phyloP scores from a whole-genome alignment of 2,329 filamentous ascomycete genomes.

The Metarhizium sp. region DNA sequence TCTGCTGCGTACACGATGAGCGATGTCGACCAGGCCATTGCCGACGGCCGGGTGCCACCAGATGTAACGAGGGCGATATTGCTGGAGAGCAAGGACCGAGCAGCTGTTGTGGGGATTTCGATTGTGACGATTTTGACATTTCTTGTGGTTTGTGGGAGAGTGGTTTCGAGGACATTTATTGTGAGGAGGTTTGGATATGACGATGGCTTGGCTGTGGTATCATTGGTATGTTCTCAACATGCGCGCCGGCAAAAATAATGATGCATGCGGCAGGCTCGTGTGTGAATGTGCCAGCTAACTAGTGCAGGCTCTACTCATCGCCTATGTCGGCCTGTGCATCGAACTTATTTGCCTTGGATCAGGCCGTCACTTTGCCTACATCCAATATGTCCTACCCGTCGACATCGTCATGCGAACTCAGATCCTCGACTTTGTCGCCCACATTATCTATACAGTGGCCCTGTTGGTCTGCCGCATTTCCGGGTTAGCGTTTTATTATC shows the following conservation, averaged over 20 bases:
- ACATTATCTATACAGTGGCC: constrained; percentile 41
- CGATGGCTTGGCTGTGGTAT: constrained; percentile 25
- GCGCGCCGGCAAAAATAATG: background rate
- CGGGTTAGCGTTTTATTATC: constrained; percentile 41
- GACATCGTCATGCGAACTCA: constrained; percentile 31
- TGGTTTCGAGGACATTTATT: constrained; percentile 25
- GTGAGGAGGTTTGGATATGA: constrained; percentile 28
- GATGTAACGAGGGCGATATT: constrained; percentile 24
- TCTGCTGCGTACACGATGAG: constrained; percentile 10
- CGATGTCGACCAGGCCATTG: constrained; percentile 22
- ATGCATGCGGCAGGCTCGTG: background rate
- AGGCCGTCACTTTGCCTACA: constrained; percentile 34
- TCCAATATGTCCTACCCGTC: constrained; percentile 35
- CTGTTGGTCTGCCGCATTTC: constrained; percentile 40
- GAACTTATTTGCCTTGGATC: constrained; percentile 37
- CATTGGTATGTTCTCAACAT: constrained; percentile 19
- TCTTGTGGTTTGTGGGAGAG: constrained; percentile 23
- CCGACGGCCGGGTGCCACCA: constrained; percentile 24
- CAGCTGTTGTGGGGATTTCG: constrained; percentile 29
- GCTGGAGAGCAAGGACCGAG: constrained; percentile 24
- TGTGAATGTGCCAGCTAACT: background rate
- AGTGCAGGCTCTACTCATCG: constrained; percentile 25
- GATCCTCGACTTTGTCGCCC: constrained; percentile 38
- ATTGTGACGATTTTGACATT: constrained; percentile 25
- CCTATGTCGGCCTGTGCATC: constrained; percentile 33